These are phyloP conservation scores for Nicotiana benthamiana DNA, from an alignment of 257 asterid species.

Conservation along the genomic window DNA sequence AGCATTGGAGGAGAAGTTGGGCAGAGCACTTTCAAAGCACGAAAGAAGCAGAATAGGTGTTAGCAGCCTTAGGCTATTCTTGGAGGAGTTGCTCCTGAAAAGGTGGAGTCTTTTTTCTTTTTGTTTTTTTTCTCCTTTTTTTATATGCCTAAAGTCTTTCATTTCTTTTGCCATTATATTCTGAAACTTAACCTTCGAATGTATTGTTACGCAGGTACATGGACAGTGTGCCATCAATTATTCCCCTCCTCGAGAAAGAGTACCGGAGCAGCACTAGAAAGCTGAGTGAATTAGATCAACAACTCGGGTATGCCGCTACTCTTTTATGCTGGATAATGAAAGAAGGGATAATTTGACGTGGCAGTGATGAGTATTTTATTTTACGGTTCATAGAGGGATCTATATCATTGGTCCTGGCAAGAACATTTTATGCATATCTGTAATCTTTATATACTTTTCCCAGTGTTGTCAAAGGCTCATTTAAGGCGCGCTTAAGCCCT, in stretches of 20 bases:
- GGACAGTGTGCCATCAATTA: slow-evolving; percentile 85
- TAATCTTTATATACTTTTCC: slow-evolving; percentile 6
- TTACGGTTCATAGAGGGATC: neutral
- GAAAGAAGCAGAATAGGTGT: slow-evolving; percentile 89
- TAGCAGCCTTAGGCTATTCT: slow-evolving; percentile 81
- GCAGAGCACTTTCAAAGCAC: slow-evolving; percentile 74
- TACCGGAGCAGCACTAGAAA: slow-evolving; percentile 67
- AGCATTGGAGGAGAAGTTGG: slow-evolving; percentile 88
- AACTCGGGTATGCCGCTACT: slow-evolving; percentile 59
- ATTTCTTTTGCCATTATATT: neutral
- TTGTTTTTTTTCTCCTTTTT: neutral
- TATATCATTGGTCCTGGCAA: neutral
- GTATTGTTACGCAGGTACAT: slow-evolving; percentile 50
- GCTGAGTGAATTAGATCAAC: slow-evolving; percentile 75
- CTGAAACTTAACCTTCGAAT: slow-evolving; percentile 15
- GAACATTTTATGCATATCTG: neutral
- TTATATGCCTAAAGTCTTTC: neutral
- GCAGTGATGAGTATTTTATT: neutral
- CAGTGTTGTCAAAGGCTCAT: no score
- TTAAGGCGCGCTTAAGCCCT: no score
- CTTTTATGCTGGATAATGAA: neutral
- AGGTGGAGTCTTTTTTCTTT: slow-evolving; percentile 32
- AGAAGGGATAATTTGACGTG: neutral
- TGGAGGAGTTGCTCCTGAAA: slow-evolving; percentile 86
- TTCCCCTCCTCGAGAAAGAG: slow-evolving; percentile 95